Conservation (phyloP, 2,329 filamentous ascomycete genomes). For the Aspergillus calidoustus region DNA sequence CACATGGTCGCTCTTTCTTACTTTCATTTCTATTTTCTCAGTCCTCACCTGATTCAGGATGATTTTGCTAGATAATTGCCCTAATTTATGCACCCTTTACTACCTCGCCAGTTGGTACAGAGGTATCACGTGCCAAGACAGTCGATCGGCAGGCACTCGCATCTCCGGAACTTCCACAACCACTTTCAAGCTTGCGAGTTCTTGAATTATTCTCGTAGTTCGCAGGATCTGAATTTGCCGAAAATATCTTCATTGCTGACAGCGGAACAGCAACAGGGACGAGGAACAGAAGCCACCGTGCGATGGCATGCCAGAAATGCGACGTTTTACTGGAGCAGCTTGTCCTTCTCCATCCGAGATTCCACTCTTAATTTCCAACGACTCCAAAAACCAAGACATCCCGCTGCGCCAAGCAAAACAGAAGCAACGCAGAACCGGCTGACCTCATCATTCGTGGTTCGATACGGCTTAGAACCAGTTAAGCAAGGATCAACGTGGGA, state of each 20-base stretch:
- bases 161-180: no score
- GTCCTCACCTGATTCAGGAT: no score
- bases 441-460: neutral
- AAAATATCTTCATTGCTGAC: neutral
- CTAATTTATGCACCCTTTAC: no score
- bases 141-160: no score
- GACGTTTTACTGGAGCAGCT: neutral
- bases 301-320: neutral
- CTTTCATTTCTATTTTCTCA: no score
- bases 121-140: no score
- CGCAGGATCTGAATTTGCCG: no score
- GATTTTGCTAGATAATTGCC: no score
- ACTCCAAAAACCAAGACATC: neutral
- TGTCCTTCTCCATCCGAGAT: neutral
- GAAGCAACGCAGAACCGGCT: neutral
- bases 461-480: constrained; percentile 1
- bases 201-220: no score
- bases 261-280: neutral
- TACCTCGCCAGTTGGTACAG: no score
- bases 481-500: constrained; percentile 16
- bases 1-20: no score
- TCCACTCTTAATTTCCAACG: neutral
- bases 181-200: no score
- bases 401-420: neutral
- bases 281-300: neutral